Conservation (phyloP, 306 rosid species). For the Citrullus colocynthis region DNA sequence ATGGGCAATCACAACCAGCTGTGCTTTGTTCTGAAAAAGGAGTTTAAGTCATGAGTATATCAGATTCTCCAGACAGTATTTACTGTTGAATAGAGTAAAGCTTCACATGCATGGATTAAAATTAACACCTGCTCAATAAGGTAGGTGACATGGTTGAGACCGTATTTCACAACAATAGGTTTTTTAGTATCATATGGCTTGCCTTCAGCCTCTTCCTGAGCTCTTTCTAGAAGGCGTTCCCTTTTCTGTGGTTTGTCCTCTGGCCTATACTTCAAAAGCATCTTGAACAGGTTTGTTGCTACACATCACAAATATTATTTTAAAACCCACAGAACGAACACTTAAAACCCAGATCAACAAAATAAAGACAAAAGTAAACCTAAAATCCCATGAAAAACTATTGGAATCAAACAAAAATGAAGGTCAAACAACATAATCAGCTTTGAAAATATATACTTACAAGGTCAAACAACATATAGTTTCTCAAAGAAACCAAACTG, state of each 20-base stretch:
- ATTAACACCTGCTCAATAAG: constrained; percentile 56
- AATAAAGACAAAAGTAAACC: neutral
- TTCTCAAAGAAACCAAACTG: neutral
- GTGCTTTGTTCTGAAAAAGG: constrained; percentile 50
- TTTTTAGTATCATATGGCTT: constrained; percentile 53
- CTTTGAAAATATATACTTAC: neutral
- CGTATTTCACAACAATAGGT: constrained; percentile 61
- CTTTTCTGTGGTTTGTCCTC: constrained; percentile 69
- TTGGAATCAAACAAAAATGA: neutral
- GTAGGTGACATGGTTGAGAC: constrained; percentile 73
- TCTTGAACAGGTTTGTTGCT: constrained; percentile 68
- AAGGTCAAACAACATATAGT: neutral
- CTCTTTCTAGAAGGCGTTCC: constrained; percentile 59
- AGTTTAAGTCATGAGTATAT: neutral
- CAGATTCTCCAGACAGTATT: neutral
- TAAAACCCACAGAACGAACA: neutral
- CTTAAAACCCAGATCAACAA: neutral
- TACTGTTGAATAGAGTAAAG: neutral
- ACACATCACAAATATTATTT: constrained; percentile 1
- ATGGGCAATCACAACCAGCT: constrained; percentile 68
- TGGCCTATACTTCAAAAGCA: constrained; percentile 64
- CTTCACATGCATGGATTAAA: neutral
- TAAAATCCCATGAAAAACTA: too few species aligned
- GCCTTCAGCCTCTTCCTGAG: constrained; percentile 62
- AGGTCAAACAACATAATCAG: too few species aligned